Base-by-base conservation (phyloP, 1,139 yeast genomes). In the Maudiozyma humilis region DNA sequence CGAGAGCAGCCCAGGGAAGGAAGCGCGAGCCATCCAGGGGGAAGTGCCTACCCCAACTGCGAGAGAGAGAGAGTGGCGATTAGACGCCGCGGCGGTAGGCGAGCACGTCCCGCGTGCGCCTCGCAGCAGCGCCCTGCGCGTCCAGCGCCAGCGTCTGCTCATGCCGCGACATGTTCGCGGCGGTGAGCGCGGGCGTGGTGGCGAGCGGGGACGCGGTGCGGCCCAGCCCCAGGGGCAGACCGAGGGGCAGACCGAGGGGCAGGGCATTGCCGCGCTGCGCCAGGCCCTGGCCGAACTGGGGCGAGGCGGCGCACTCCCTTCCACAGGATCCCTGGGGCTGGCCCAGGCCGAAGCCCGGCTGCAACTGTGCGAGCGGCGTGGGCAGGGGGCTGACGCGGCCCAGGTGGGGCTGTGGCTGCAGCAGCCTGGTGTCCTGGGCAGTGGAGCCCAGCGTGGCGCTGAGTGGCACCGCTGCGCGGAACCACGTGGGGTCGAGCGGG, bases 131-230 rank as follows among this genome's bases (percentile, higher is more conserved):
- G 27, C 8, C 27, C 10, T 10, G 8, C 8, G 8, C 27, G 27
- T 23, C 27, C 27, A 23, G 27, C 6, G 27, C 27, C 27, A 23
- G 27, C 8, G 27, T 6, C 27, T 36, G 30, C 15, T 36, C 31
- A 12, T 20, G 38, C 23, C 31, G 14, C 6, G 23, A 27, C 15
- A 27, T 15, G 19, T 36, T 36, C 18, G 40, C 40, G 18, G 40
- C 40, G n/a, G 40, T 31, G 27, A 36, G 27, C 27, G 27, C 27
- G 8, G 6, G 27, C 10, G 27, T 23, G 13, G 36, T 34, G 3
- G 45, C 31, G 27, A 48, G 33, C 10, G 49, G 50, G 13, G 50
- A 45, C 15, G 47, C 44, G 19, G 47, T 42, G 27, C 27, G 27
- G 27, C 27, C 27, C 27, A 23, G 27, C 27, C 27, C 33, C n/a